These are phyloP conservation scores for Begonia fuchsioides DNA, from an alignment of 306 rosid species.

Conservation along the genomic window DNA sequence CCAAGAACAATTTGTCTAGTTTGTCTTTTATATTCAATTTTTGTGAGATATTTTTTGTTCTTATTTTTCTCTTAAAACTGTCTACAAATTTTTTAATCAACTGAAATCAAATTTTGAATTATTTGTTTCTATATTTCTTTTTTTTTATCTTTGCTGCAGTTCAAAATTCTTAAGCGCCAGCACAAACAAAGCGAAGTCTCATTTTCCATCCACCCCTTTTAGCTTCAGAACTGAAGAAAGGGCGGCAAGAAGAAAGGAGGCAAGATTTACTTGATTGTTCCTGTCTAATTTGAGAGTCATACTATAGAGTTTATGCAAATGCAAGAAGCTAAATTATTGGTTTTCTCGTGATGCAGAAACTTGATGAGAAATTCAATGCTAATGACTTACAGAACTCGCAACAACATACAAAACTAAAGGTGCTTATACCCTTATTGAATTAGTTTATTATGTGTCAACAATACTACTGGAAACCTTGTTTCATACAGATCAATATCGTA, in stretches of 20 bases:
- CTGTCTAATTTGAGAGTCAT: not conserved
- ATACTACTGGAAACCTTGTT: no score
- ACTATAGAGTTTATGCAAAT: conserved; percentile 4
- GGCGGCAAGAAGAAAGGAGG: conserved; percentile 87
- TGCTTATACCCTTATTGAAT: conserved; percentile 7
- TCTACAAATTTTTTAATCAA: no score
- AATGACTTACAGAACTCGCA: conserved; percentile 53
- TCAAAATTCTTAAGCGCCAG: conserved; percentile 37
- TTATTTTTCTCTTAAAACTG: not conserved
- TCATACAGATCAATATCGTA: no score
- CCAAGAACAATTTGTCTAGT: no score
- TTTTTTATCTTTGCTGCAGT: conserved; percentile 6
- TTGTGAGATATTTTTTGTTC: conserved; percentile 9
- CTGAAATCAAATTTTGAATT: no score
- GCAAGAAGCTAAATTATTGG: conserved; percentile 10
- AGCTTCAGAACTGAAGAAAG: conserved; percentile 86
- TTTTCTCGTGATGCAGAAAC: conserved; percentile 38
- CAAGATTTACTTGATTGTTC: conserved; percentile 17
- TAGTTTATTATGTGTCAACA: no score
- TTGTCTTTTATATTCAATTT: no score
- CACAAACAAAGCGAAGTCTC: conserved; percentile 71
- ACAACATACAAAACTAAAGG: conserved; percentile 61
- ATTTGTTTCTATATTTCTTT: no score
- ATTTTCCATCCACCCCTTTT: conserved; percentile 62
- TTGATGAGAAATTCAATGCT: conserved; percentile 85